phyloP scores from a whole-genome alignment of 176 grass and related monocot genomes.

The Alopecurus myosuroides region DNA sequence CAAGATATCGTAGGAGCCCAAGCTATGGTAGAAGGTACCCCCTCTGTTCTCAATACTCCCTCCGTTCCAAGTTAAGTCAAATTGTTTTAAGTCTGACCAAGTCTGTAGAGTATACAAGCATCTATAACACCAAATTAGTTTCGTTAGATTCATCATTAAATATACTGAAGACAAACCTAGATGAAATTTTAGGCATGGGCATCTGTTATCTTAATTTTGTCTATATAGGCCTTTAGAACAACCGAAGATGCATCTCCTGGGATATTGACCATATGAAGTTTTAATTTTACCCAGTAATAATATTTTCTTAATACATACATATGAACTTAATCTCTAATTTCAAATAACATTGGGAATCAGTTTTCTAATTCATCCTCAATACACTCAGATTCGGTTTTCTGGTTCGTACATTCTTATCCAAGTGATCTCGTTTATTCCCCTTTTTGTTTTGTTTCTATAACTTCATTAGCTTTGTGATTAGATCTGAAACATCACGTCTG shows the following conservation, averaged over 20 bases:
- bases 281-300: background rate
- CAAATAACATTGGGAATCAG: background rate
- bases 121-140: too few species aligned
- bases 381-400: background rate
- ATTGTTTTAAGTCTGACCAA: too few species aligned
- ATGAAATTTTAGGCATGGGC: background rate
- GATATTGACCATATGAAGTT: background rate
- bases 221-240: background rate
- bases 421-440: background rate
- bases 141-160: too few species aligned
- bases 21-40: constrained; percentile 77
- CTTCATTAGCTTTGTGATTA: background rate
- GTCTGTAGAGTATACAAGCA: too few species aligned
- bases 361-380: background rate
- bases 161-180: background rate
- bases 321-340: background rate
- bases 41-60: background rate
- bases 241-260: background rate
- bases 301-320: background rate
- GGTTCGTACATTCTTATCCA: background rate
- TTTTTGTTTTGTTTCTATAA: background rate
- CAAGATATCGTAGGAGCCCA: constrained; percentile 76
- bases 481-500: background rate
- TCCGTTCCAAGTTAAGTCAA: background rate
- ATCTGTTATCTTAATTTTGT: background rate